These are phyloP conservation scores for Dothistroma pini DNA, from an alignment of 2,329 filamentous ascomycete genomes.

Conservation along the genomic window DNA sequence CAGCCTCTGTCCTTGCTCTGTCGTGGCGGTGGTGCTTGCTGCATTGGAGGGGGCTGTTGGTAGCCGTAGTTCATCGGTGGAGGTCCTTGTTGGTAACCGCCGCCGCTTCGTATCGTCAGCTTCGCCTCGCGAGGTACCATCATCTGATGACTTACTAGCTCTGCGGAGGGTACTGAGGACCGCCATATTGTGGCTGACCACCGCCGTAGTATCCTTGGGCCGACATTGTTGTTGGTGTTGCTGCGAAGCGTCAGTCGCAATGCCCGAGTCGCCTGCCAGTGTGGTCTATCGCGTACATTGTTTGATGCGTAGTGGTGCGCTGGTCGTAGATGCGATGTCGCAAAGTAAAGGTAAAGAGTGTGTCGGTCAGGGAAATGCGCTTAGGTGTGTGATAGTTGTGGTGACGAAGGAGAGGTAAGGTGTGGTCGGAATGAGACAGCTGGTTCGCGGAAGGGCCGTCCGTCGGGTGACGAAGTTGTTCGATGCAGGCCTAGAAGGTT, in stretches of 20 bases:
- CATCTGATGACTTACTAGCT: constrained; percentile 28
- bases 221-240: constrained; percentile 36
- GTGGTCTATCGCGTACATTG: background rate
- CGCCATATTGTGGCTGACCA: constrained; percentile 25
- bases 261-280: background rate
- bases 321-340: background rate
- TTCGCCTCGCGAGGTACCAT: background rate
- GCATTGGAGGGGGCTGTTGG: constrained; percentile 43
- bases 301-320: background rate
- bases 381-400: background rate
- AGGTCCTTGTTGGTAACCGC: constrained; percentile 30
- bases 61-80: constrained; percentile 20
- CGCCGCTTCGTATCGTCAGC: constrained; percentile 3
- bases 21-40: constrained; percentile 43
- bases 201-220: constrained; percentile 42
- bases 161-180: constrained; percentile 38
- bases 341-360: background rate
- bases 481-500: background rate
- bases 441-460: background rate
- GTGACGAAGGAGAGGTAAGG: background rate
- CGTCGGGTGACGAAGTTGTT: background rate
- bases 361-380: background rate
- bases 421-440: background rate
- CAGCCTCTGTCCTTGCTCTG: constrained; percentile 50
- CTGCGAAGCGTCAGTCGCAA: constrained; percentile 7